phyloP scores from a whole-genome alignment of 2,329 filamentous ascomycete species.

The Lachnellula subtilissima region DNA sequence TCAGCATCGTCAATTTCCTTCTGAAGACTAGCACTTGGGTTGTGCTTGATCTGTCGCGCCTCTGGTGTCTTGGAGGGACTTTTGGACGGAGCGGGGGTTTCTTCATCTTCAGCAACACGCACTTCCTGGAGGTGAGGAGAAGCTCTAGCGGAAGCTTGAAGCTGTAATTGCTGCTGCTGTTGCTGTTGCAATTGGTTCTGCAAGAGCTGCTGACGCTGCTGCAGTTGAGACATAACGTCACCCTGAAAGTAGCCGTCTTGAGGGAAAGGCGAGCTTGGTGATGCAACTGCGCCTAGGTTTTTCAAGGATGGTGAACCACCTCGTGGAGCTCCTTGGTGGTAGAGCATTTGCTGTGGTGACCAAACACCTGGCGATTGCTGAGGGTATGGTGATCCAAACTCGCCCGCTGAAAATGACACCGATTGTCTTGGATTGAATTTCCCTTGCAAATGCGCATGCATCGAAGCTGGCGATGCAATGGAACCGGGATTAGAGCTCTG shows the following conservation, averaged over 20 bases:
- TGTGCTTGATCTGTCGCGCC: constrained; percentile 60
- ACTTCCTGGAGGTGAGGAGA: constrained; percentile 66
- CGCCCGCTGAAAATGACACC: constrained; percentile 58
- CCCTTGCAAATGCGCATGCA: constrained; percentile 49
- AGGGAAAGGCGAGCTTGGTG: constrained; percentile 59
- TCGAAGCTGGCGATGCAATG: constrained; percentile 68
- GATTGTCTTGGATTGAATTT: constrained; percentile 69
- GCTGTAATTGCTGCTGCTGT: constrained; percentile 34
- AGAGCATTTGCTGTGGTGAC: constrained; percentile 51
- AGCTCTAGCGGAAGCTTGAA: constrained; percentile 39
- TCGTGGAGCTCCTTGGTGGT: constrained; percentile 48
- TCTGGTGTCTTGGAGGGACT: constrained; percentile 53
- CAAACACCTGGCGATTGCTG: constrained; percentile 57
- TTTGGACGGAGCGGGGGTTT: constrained; percentile 32
- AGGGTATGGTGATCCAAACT: constrained; percentile 62
- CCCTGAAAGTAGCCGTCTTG: constrained; percentile 34
- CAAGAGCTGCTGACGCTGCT: constrained; percentile 42
- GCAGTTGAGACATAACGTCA: constrained; percentile 41
- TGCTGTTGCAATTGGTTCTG: constrained; percentile 50
- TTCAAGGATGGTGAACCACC: constrained; percentile 61
- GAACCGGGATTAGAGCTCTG: constrained; percentile 61
- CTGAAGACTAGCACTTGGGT: constrained; percentile 72
- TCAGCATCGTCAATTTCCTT: constrained; percentile 81
- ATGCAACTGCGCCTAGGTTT: constrained; percentile 52
- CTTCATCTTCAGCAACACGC: constrained; percentile 67